Evolutionary conservation across 2,329 filamentous ascomycete species (phyloP).

Genomic region (Neopestalotiopsis sp.): DNA sequence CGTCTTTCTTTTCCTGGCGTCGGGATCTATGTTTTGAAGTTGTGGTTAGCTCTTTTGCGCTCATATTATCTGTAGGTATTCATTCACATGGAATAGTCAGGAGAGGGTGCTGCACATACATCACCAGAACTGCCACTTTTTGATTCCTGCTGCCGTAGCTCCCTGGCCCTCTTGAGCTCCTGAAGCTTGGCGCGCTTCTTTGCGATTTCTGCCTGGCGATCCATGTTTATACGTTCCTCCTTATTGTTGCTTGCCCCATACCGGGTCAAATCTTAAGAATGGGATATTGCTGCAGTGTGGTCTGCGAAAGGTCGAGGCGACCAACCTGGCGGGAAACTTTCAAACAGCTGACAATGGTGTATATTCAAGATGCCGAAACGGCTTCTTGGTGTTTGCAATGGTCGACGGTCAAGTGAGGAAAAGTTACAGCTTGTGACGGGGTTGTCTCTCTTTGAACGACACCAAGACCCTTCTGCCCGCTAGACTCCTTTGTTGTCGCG

Average conservation of each 20-base stretch:
- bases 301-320: constrained; percentile 4
- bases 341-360: neutral
- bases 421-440: neutral
- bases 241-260: constrained; percentile 52
- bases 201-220: constrained; percentile 93
- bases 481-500: neutral
- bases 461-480: neutral
- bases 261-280: constrained; percentile 38
- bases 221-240: constrained; percentile 60
- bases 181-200: constrained; percentile 97
- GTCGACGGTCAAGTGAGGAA: neutral
- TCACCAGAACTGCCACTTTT: constrained; percentile 74
- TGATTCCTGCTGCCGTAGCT: constrained; percentile 78
- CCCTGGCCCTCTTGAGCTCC: constrained; percentile 91
- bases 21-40: constrained; percentile 60
- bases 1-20: constrained; percentile 73
- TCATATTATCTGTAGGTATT: neutral
- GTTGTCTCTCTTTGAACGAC: neutral
- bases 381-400: neutral
- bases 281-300: neutral
- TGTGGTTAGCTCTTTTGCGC: neutral
- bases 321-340: neutral
- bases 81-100: neutral
- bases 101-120: constrained; percentile 53
- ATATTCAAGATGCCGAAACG: neutral